These are phyloP conservation scores for Pyrus pyrifolia DNA, from an alignment of 306 rosid genomes.

Conservation along the genomic window DNA sequence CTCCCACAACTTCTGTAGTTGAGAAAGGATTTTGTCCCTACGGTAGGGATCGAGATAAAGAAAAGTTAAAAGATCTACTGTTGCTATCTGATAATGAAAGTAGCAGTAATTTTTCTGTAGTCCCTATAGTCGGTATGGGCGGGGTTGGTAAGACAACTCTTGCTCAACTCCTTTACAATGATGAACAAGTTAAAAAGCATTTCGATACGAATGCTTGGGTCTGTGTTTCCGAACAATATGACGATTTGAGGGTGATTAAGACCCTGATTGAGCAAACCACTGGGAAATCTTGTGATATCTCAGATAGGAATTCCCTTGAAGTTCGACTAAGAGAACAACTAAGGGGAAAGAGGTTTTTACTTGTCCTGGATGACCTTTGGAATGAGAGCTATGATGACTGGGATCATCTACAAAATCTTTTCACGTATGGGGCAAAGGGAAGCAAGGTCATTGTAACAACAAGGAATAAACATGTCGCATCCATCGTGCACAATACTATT, in stretches of 20 bases:
- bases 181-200: not conserved
- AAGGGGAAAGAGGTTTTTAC: not conserved
- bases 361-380: not conserved
- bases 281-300: not conserved
- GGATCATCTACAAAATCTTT: not conserved
- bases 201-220: not conserved
- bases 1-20: not conserved
- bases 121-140: not conserved
- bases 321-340: not conserved
- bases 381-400: not conserved
- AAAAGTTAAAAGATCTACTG: not conserved
- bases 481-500: not conserved
- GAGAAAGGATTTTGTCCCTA: not conserved
- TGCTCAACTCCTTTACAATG: not conserved
- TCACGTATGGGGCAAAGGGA: not conserved
- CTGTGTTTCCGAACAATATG: not conserved
- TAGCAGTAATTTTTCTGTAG: not conserved
- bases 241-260: not conserved
- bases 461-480: not conserved
- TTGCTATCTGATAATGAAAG: not conserved
- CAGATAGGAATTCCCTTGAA: not conserved
- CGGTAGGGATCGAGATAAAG: not conserved
- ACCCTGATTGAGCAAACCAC: not conserved
- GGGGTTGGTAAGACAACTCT: not conserved
- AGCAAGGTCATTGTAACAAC: slow-evolving; percentile 12